phyloP scores from a whole-genome alignment of 2,329 filamentous ascomycete species.

The Colletotrichum sublineola region DNA sequence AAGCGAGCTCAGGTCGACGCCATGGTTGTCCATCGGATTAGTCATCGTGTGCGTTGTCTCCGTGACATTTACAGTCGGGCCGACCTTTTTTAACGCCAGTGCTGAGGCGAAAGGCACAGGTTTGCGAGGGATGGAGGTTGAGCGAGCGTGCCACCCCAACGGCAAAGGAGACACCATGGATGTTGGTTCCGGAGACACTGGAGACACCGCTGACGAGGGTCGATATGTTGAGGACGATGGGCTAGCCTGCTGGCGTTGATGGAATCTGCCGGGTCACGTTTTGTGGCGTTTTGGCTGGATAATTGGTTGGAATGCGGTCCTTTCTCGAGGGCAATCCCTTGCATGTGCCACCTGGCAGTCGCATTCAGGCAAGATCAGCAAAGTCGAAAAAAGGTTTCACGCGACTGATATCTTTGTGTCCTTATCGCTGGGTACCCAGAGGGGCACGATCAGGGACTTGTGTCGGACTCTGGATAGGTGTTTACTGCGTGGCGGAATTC shows the following conservation, averaged over 20 bases:
- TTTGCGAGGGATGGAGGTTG: conserved; percentile 21
- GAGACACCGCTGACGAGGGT: not conserved
- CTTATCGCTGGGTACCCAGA: not conserved
- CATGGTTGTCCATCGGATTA: conserved; percentile 35
- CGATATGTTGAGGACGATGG: conserved; percentile 9
- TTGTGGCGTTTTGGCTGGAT: conserved; percentile 2
- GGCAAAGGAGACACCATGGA: not conserved
- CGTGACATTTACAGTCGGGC: conserved; percentile 19
- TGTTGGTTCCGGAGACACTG: conserved; percentile 3
- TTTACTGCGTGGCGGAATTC: not conserved
- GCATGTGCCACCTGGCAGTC: conserved; percentile 26
- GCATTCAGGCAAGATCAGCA: conserved; percentile 2
- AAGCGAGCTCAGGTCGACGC: conserved; percentile 37
- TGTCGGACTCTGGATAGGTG: not conserved
- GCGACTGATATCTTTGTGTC: conserved; percentile 1
- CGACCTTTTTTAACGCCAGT: conserved; percentile 4
- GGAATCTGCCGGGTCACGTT: conserved; percentile 23
- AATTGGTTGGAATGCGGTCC: conserved; percentile 25
- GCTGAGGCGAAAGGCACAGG: not conserved
- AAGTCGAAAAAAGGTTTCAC: not conserved
- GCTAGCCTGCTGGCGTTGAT: conserved; percentile 16
- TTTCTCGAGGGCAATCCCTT: conserved; percentile 11
- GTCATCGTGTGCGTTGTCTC: conserved; percentile 6
- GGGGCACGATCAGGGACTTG: not conserved
- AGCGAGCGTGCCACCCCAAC: conserved; percentile 5